A percentile compares a stretch with the other conserved stretches of the same genome.
These are phyloP conservation scores for Lachancea waltii DNA, from an alignment of 805 yeast genomes.

Conservation along the genomic window DNA sequence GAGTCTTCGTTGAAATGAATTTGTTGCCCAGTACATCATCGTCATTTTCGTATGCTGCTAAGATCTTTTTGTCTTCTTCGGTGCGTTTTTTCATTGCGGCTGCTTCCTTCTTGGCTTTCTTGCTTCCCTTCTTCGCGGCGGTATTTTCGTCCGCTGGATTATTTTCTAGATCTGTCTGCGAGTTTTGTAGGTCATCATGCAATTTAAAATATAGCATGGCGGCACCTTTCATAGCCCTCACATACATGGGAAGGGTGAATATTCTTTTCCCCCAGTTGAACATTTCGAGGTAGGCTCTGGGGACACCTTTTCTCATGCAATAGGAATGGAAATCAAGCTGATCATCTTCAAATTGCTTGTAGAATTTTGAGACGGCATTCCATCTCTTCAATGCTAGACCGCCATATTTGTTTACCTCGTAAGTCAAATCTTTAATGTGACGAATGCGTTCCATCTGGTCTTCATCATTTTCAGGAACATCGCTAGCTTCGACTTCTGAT, in stretches of 20 bases:
- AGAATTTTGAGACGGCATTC: slow-evolving; percentile 57
- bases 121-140: slow-evolving; percentile 31
- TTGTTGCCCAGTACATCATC: slow-evolving; percentile 55
- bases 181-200: slow-evolving; percentile 15
- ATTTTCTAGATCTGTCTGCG: slow-evolving; percentile 7
- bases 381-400: slow-evolving; percentile 82
- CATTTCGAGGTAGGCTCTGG: slow-evolving; percentile 73
- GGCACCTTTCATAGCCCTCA: slow-evolving; percentile 65
- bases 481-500: slow-evolving; percentile 10
- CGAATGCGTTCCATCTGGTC: slow-evolving; percentile 22
- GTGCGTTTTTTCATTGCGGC: slow-evolving; percentile 43
- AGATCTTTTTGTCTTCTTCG: slow-evolving; percentile 44
- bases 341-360: slow-evolving; percentile 66
- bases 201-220: slow-evolving; percentile 46
- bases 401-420: slow-evolving; percentile 40
- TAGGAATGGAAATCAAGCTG: slow-evolving; percentile 94
- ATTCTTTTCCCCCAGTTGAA: slow-evolving; percentile 76
- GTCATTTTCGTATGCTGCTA: slow-evolving; percentile 40
- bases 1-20: slow-evolving; percentile 31
- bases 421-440: slow-evolving; percentile 36
- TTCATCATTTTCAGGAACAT: slow-evolving; percentile 10
- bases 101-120: slow-evolving; percentile 53
- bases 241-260: slow-evolving; percentile 61
- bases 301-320: slow-evolving; percentile 85
- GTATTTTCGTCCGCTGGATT: slow-evolving; percentile 8